Evolutionary conservation across 352 stramenopile species (phyloP), one percentile per base, ranked within the genome.

Genomic region (Thalassiosira livingstoniorum): DNA sequence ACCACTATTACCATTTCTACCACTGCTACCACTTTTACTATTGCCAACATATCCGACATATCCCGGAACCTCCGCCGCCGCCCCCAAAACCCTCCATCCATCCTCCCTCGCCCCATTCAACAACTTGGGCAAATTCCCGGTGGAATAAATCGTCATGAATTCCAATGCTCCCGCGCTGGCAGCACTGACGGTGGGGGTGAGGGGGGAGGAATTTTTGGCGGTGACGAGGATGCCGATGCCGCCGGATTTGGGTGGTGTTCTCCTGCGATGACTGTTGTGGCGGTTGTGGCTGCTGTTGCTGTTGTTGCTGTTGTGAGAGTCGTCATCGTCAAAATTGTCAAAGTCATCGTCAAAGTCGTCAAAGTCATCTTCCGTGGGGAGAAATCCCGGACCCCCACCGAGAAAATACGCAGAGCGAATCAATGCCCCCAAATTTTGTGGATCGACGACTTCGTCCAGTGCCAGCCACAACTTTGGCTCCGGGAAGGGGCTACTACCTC

Each of bases 361-460:
- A n/a, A n/a, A n/a, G n/a, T 68, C n/a, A 39, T 60, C 42, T 10
- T 75, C 66, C 3, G 67, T 57, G n/a, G 73, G 18, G 60, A 77
- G 73, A 62, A 65, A 37, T n/a, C 69, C 74, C 39, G 66, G 51
- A 47, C 76, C 71, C 0, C 83, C 85, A 43, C 93, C 93, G 43
- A 97, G 88, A 82, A 96, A 96, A 69, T 92, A 90, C 11, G 88
- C 87, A 11, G 87, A 95, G 32, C 94, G 80, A 2, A 96, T 63
- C 35, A 97, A 73, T 10, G 92, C 91, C 53, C 94, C 94, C 32
- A 96, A 84, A 76, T 97, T 97, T 70, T 96, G 93, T 51, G 94
- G 94, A 87, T 97, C 94, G 0, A 92, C 88, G 13, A 97, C 92
- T 83, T 96, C 90, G 71, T 96, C 91, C n/a, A 96, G 64, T 11